Conservation (phyloP, 2,329 filamentous ascomycete species). For the Diaporthe humulicola region DNA sequence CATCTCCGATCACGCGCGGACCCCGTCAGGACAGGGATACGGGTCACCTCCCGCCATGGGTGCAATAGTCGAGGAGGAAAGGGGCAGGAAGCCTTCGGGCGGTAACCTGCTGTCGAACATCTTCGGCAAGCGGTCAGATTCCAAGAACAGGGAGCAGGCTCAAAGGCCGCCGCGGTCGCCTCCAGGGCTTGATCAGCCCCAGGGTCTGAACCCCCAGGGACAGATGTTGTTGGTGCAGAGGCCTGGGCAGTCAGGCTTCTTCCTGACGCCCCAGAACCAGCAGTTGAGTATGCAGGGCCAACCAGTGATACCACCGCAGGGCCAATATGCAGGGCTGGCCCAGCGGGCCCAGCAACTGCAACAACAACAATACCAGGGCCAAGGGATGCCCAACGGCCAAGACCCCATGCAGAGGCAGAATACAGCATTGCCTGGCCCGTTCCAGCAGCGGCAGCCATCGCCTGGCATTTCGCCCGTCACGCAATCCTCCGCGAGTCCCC, state of each 20-base stretch:
- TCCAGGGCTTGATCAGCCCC: constrained; percentile 36
- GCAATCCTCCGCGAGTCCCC: constrained; percentile 36
- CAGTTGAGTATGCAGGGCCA: constrained; percentile 39
- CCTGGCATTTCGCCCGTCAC: constrained; percentile 40
- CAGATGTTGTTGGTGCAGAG: constrained; percentile 33
- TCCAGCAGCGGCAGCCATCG: constrained; percentile 29
- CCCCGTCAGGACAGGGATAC: constrained; percentile 31
- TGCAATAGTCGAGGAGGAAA: constrained; percentile 41
- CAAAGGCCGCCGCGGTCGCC: constrained; percentile 36
- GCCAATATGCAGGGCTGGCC: constrained; percentile 37
- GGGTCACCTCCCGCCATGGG: constrained; percentile 6
- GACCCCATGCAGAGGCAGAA: constrained; percentile 18
- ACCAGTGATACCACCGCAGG: constrained; percentile 35
- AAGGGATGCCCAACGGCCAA: constrained; percentile 11
- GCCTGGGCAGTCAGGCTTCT: constrained; percentile 34
- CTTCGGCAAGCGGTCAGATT: constrained; percentile 42
- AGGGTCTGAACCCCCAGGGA: constrained; percentile 37
- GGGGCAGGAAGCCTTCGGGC: constrained; percentile 43
- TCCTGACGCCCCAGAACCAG: constrained; percentile 32
- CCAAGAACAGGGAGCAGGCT: constrained; percentile 41
- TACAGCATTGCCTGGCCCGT: background rate
- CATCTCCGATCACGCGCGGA: constrained; percentile 36
- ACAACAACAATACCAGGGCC: constrained; percentile 28
- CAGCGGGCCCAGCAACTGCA: constrained; percentile 35
- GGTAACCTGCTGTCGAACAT: constrained; percentile 44